Evolutionary conservation across 2,329 filamentous ascomycete species (phyloP), one percentile per base, ranked within the genome.

Genomic region (Colletotrichum sublineola): DNA sequence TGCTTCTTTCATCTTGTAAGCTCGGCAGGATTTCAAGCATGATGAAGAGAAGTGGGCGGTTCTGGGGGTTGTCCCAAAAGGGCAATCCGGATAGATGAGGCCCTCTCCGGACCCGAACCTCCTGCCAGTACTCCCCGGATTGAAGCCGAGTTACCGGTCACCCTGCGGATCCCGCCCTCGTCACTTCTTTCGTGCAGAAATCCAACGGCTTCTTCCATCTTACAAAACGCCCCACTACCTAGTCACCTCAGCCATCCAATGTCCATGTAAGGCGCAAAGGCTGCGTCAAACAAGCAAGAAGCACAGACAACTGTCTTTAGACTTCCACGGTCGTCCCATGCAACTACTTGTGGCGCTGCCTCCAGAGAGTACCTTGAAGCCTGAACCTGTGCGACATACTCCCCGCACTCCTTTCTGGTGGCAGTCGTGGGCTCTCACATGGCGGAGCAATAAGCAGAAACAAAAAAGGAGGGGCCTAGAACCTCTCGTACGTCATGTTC

Each of bases 41-140:
- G 38, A 52, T 55, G 38, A 31, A 52, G 46, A 48, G 42, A 36
- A 62, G 56, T 36, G 36, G 40, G 6, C n/a, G 52, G 29, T 29
- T 20, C 52, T 36, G 58, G 46, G 29, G 42, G 36, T 29, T 64
- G 50, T 48, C 60, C 44, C 44, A 42, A 55, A 63, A n/a, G 29
- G 55, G 53, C 38, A 44, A 33, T 12, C 60, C 61, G 66, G 66
- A 33, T 48, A 69, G 56, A 40, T 65, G 55, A 48, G 53, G 40
- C 40, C 46, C 53, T 48, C 46, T 42, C 70, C 66, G 70, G 66
- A 52, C 70, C 70, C 70, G 70, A 73, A 38, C 58, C 44, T 64
- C 46, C 20, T 24, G 24, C 1, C 1, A 60, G 33, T n/a, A 12
- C 53, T 50, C 36, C 36, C 62, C 38, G 50, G 38, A n/a, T 60